phyloP scores from a whole-genome alignment of 192 early-diverging fungal genomes.

The Entrophospora sp. region DNA sequence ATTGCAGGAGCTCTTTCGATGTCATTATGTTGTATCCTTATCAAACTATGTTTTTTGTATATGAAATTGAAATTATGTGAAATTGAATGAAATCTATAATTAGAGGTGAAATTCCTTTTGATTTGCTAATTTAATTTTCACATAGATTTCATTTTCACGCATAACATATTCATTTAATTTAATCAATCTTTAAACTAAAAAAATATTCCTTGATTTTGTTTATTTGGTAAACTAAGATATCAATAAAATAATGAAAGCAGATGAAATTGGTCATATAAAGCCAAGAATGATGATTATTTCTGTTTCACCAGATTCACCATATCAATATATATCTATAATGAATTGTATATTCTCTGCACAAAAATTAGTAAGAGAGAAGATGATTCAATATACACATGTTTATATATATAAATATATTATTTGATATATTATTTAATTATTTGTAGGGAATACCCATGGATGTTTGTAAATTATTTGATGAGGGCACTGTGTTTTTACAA shows the following conservation, averaged over 20 bases:
- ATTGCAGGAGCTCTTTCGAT: constrained; percentile 53
- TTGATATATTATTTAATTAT: not conserved
- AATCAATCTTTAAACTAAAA: not conserved
- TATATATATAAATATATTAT: not conserved
- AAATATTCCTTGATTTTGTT: too few relatives aligned
- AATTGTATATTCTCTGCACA: constrained; percentile 98
- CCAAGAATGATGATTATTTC: constrained; percentile 81
- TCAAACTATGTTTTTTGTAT: not conserved
- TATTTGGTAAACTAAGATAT: too few relatives aligned
- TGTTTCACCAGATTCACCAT: constrained; percentile 75
- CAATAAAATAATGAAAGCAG: constrained; percentile 48
- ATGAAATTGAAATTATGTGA: too few relatives aligned
- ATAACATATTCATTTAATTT: not conserved
- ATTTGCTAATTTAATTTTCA: not conserved
- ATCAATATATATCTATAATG: constrained; percentile 95
- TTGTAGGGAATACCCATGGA: constrained; percentile 78
- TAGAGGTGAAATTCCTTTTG: too few relatives aligned
- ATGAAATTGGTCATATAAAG: constrained; percentile 48
- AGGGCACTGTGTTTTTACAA: constrained; percentile 80
- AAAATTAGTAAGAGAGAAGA: constrained; percentile 51
- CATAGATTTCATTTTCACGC: constrained; percentile 27
- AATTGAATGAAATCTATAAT: not conserved
- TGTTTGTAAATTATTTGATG: constrained; percentile 73
- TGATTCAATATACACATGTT: not conserved
- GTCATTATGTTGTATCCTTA: constrained; percentile 46